These are phyloP conservation scores for Lachnellula occidentalis DNA, from an alignment of 2,329 filamentous ascomycete genomes.

Conservation along the genomic window DNA sequence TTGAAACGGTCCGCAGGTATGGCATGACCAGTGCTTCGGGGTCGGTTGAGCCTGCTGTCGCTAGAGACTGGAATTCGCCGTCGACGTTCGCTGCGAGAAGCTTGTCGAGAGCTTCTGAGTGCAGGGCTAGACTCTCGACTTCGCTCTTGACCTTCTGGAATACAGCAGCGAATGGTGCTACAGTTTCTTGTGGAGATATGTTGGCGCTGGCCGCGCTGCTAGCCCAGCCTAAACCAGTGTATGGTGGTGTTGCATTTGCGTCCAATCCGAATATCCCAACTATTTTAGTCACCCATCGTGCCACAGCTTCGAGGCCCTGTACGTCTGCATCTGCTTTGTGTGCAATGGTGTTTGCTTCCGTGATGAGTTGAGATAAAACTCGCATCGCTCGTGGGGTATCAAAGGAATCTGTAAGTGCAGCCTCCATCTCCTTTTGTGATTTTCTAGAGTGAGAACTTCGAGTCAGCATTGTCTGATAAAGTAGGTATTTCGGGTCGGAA, in stretches of 20 bases:
- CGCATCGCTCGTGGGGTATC: conserved; percentile 78
- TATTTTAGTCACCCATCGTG: conserved; percentile 76
- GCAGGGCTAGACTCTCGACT: conserved; percentile 42
- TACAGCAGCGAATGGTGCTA: conserved; percentile 43
- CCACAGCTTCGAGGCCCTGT: conserved; percentile 49
- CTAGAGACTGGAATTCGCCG: conserved; percentile 42
- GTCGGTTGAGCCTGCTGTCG: conserved; percentile 42
- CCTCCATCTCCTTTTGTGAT: conserved; percentile 48
- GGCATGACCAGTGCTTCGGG: conserved; percentile 49
- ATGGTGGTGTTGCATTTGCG: conserved; percentile 48
- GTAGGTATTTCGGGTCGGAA: neutral
- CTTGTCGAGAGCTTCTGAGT: conserved; percentile 38
- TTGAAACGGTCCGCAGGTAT: conserved; percentile 50
- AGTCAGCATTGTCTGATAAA: conserved; percentile 13
- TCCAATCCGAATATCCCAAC: conserved; percentile 82
- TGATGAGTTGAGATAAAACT: conserved; percentile 71
- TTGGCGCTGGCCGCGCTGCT: conserved; percentile 34
- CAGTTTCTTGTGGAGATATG: conserved; percentile 39
- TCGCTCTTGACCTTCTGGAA: conserved; percentile 43
- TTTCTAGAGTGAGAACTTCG: conserved; percentile 44
- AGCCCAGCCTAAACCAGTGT: conserved; percentile 53
- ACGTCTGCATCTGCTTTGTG: conserved; percentile 43
- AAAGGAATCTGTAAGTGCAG: conserved; percentile 75
- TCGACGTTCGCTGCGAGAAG: conserved; percentile 42
- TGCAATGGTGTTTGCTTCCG: conserved; percentile 62